These are phyloP conservation scores for Candida nonsorbophila DNA, from an alignment of 805 yeast genomes.

Conservation along the genomic window DNA sequence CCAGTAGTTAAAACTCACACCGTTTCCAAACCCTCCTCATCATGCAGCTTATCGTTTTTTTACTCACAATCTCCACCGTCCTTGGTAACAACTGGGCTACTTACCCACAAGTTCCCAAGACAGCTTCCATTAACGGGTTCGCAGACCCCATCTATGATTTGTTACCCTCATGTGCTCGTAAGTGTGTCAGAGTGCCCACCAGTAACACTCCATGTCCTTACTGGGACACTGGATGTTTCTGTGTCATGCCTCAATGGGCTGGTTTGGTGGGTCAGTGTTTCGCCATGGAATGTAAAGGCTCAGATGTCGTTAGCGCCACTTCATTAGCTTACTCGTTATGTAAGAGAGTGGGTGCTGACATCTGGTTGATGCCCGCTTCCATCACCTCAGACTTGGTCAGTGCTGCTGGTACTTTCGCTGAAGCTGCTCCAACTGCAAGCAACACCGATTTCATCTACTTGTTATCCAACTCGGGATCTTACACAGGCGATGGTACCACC, in stretches of 20 bases:
- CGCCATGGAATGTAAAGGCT: conserved; percentile 31
- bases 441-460: conserved; percentile 6
- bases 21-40: too few relatives aligned
- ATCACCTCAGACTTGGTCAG: conserved; percentile 12
- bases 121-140: conserved; percentile 44
- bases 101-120: conserved; percentile 41
- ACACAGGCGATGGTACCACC: background rate
- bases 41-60: too few relatives aligned
- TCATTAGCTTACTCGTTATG: conserved; percentile 38
- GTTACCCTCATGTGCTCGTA: conserved; percentile 39
- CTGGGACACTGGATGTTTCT: conserved; percentile 49
- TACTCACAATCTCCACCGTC: too few relatives aligned
- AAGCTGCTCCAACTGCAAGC: conserved; percentile 9
- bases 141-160: conserved; percentile 38
- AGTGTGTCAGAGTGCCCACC: conserved; percentile 32
- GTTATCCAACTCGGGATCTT: too few relatives aligned
- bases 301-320: conserved; percentile 33
- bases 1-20: too few relatives aligned
- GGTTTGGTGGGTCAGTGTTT: conserved; percentile 40
- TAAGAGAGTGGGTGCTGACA: conserved; percentile 26
- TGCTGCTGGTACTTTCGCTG: conserved; percentile 19
- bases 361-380: conserved; percentile 30
- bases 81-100: conserved; percentile 33
- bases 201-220: conserved; percentile 47
- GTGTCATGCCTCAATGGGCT: conserved; percentile 44